These are phyloP conservation scores for Pestalotiopsis fici DNA, from an alignment of 2,329 filamentous ascomycete species.

Conservation along the genomic window DNA sequence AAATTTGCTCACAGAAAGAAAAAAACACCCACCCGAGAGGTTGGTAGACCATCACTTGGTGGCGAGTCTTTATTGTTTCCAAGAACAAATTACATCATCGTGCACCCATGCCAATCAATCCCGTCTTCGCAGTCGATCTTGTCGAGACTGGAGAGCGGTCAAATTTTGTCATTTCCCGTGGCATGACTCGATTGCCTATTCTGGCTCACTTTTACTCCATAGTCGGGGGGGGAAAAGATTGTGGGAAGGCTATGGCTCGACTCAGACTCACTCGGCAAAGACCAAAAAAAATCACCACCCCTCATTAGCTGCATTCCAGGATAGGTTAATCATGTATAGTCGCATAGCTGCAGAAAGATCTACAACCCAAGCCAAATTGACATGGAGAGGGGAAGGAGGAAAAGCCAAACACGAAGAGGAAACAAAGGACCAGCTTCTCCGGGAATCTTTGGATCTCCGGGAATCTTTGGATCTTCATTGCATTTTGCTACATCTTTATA, in stretches of 20 bases:
- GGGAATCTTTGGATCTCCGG: not conserved
- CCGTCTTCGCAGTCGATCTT: not conserved
- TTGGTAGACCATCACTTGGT: not conserved
- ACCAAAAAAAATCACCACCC: not conserved
- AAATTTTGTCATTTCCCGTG: not conserved
- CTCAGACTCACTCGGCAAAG: too few relatives aligned
- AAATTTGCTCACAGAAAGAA: not conserved
- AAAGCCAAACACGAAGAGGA: too few relatives aligned
- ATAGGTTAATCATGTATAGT: not conserved
- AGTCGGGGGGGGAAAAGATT: not conserved
- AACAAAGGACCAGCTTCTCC: not conserved
- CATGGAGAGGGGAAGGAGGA: too few relatives aligned
- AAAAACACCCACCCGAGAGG: not conserved
- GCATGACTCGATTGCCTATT: not conserved
- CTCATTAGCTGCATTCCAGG: not conserved
- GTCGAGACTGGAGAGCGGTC: not conserved
- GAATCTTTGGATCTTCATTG: not conserved
- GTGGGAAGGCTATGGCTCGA: not conserved
- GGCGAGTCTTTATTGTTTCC: not conserved
- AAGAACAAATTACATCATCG: not conserved
- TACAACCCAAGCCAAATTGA: too few relatives aligned
- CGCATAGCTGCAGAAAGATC: not conserved
- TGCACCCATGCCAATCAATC: not conserved
- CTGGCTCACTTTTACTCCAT: not conserved
- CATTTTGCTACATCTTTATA: not conserved